Evolutionary conservation across 331 rosid genomes (phyloP).

Genomic region (Malus hybrid): DNA sequence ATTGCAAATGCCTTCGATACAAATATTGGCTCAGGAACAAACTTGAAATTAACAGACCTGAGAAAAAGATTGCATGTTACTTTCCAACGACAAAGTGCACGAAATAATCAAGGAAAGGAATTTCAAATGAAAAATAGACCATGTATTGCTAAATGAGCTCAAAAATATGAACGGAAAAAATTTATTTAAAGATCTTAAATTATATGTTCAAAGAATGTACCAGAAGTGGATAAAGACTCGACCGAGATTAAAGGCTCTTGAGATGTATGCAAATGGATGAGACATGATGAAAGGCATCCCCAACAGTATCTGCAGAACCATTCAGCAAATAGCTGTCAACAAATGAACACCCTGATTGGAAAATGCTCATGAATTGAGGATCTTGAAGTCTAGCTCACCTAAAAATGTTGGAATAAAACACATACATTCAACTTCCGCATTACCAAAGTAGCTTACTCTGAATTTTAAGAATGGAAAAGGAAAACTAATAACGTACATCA

Average conservation of each 20-base stretch:
- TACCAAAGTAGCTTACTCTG: constrained; percentile 17
- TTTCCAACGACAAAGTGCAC: constrained; percentile 10
- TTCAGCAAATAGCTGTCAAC: constrained; percentile 32
- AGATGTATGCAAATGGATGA: constrained; percentile 67
- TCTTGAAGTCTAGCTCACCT: constrained; percentile 56
- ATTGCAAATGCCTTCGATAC: constrained; percentile 75
- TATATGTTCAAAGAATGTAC: constrained; percentile 34
- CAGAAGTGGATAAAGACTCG: constrained; percentile 95
- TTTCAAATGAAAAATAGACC: constrained; percentile 24
- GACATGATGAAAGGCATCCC: constrained; percentile 84
- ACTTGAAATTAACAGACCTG: constrained; percentile 95
- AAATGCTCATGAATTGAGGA: constrained; percentile 23
- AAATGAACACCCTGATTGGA: constrained; percentile 27
- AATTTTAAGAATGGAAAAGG: constrained; percentile 14
- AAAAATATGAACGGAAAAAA: constrained; percentile 1
- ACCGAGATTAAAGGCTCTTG: constrained; percentile 91
- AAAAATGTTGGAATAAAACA: constrained; percentile 26
- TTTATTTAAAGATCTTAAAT: constrained; percentile 10
- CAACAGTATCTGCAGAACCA: constrained; percentile 65
- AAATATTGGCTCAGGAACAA: constrained; percentile 76
- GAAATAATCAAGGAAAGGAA: neutral
- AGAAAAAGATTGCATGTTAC: constrained; percentile 24
- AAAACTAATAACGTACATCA: neutral
- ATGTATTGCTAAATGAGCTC: neutral
- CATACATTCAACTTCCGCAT: constrained; percentile 20